Conservation (phyloP, 352 stramenopile species). For the Pythium guiyangense region DNA sequence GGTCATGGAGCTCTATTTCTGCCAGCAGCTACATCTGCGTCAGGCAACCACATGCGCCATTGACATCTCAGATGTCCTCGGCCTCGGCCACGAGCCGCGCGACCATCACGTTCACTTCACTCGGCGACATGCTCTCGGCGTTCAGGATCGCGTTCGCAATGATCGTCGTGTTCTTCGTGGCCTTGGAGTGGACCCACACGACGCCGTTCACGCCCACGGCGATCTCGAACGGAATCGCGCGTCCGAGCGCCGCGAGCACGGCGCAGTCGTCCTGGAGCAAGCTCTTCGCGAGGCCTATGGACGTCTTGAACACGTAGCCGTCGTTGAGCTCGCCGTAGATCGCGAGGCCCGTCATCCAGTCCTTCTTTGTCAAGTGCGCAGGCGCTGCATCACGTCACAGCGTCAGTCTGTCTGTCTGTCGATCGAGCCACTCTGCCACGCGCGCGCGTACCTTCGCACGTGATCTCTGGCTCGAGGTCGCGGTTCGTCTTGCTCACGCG, state of each 20-base stretch:
- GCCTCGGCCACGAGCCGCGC: conserved; percentile 56
- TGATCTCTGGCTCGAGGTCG: conserved; percentile 93
- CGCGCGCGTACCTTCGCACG: conserved; percentile 80
- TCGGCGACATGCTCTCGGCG: conserved; percentile 80
- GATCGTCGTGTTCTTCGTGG: conserved; percentile 80
- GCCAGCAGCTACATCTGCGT: neutral
- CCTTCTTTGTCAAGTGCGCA: conserved; percentile 88
- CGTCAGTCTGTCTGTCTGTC: neutral
- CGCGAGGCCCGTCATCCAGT: conserved; percentile 98
- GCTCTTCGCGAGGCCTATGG: conserved; percentile 67
- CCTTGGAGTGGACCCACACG: conserved; percentile 93
- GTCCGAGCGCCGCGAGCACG: conserved; percentile 84
- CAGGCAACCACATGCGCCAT: neutral
- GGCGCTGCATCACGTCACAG: conserved; percentile 37
- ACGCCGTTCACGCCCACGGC: conserved; percentile 94
- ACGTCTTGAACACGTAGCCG: conserved; percentile 89
- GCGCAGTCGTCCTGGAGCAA: conserved; percentile 66
- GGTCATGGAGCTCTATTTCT: too few relatives aligned
- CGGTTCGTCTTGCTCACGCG: conserved; percentile 85
- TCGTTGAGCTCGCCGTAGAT: conserved; percentile 95
- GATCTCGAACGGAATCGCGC: conserved; percentile 92
- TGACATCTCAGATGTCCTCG: conserved; percentile 28
- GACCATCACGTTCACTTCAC: conserved; percentile 78
- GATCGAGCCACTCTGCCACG: neutral
- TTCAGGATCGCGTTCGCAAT: conserved; percentile 88